Evolutionary conservation across 2,329 filamentous ascomycete genomes (phyloP), one percentile per base, ranked within the genome.

Genomic region (Cadophora sp.): DNA sequence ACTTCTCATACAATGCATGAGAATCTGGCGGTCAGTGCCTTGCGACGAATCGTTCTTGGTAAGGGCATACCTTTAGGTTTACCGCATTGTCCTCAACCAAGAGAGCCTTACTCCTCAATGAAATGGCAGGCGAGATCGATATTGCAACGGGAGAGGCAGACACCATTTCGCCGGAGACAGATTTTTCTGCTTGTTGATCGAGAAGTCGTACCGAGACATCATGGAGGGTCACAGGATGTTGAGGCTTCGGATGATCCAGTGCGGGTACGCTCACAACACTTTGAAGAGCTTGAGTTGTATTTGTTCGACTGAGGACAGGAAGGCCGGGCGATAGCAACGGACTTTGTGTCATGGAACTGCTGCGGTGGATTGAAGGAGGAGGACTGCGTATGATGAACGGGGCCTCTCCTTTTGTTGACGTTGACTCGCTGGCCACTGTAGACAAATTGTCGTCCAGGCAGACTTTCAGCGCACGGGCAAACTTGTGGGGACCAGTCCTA

Each of bases 21-120:
- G 70, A 20, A 75, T 65, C 70, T 73, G 41, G 27, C 1, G 8
- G 18, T 24, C n/a, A 36, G 16, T 16, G 24, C 4, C 24, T 3
- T n/a, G 22, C 2, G 18, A 50, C 0, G 33, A 22, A 6, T 30
- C 14, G 24, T n/a, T 6, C 39, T 24, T 22, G 18, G 16, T 41
- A 18, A 4, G 22, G 45, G 20, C 65, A 59, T 62, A 73, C 68
- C 64, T 72, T 75, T 58, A 81, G 59, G 62, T 81, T 81, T 63
- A 80, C 77, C 1, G 70, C 69, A 60, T 81, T 81, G 61, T 80
- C 80, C 59, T 81, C 79, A 4, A 81, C 79, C 3, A 79, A 70
- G 14, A 80, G 71, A 27, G 79, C 70, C 27, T n/a, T 47, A 22
- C 18, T 59, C 39, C 59, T 50, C 3, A 13, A 13, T n/a, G 59